A percentile compares a stretch with the other conserved stretches of the same genome.
These are phyloP conservation scores for Plectosphaerella sp. DNA, from an alignment of 2,329 filamentous ascomycete species.

Conservation along the genomic window DNA sequence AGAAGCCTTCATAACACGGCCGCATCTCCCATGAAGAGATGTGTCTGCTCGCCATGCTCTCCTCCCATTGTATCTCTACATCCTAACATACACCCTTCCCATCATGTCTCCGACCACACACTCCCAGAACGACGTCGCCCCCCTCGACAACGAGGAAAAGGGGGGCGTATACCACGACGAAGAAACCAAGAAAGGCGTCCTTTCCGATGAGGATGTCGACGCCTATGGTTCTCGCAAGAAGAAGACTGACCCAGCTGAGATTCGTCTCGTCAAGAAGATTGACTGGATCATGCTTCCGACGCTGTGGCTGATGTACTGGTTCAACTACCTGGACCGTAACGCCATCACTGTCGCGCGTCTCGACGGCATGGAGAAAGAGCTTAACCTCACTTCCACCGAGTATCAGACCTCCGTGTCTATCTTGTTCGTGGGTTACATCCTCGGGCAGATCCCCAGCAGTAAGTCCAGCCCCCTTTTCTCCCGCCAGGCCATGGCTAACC, in stretches of 20 bases:
- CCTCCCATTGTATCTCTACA: neutral
- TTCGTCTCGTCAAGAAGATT: constrained; percentile 30
- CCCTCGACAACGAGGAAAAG: neutral
- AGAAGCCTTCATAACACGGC: neutral
- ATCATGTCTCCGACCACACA: neutral
- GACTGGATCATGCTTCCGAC: constrained; percentile 25
- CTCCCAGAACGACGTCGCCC: neutral
- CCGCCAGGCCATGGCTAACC: neutral
- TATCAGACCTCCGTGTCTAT: constrained; percentile 32
- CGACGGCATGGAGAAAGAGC: constrained; percentile 18
- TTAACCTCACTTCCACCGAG: constrained; percentile 17
- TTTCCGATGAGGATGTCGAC: constrained; percentile 12
- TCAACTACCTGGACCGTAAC: constrained; percentile 14
- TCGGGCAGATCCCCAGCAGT: constrained; percentile 29
- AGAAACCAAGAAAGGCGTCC: neutral
- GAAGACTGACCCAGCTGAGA: constrained; percentile 30
- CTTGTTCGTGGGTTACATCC: constrained; percentile 29
- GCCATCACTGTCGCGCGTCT: constrained; percentile 18
- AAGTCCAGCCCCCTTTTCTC: constrained; percentile 5
- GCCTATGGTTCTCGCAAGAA: constrained; percentile 31
- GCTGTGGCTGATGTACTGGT: constrained; percentile 23
- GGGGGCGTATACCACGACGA: neutral
- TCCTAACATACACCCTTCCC: neutral
- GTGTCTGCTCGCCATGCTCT: neutral
- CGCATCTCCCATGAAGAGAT: neutral